Base-by-base conservation (phyloP, 1,139 yeast genomes). In the Tardiomyces blankii region DNA sequence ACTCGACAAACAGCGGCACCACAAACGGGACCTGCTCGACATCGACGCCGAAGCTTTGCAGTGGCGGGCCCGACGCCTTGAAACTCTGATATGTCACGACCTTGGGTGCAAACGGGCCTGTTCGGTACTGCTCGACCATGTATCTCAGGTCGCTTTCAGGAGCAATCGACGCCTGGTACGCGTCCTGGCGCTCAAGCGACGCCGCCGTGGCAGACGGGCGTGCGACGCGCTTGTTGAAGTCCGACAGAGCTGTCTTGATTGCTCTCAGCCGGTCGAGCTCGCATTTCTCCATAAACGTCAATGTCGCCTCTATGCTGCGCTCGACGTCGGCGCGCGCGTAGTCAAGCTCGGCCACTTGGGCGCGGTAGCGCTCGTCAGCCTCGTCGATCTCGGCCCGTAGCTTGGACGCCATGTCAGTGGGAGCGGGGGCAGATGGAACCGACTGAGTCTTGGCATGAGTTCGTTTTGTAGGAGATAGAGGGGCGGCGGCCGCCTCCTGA, bases 1-100 rank as follows among this genome's bases (percentile, higher is more conserved):
- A 79, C 14, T 79, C 75, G 44, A 86, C 64, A 23, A 82, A 70
- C 3, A 80, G 66, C 21, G 83, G 80, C 3, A 86, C 68, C 13
- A 86, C 63, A 35, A 78, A 61, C 1, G 91, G 89, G 1, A 83
- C 86, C 4, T 77, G 75, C 43, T 75, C 77, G 42, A 86, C 64
- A 51, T 81, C 89, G 30, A 83, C 86, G 5, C 96, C 96, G 69
- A 86, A 88, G 1, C 84, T 79, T 63, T 86, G 95, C 48, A 73
- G 72, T 69, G 49, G 78, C n/a, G 35, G 9, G 16, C 35, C 35
- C 4, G 16, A 3, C 9, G 35, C n/a, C 9, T 30, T 12, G 16
- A 30, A 30, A 55, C 82, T 82, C 56, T 82, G 86, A 59, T 83
- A 86, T 8, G 80, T 68, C 3, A 78, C 70, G 3, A 82, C 88